Evolutionary conservation across 805 yeast species (phyloP), one percentile per base, ranked within the genome.

Genomic region (Pichia insulana): DNA sequence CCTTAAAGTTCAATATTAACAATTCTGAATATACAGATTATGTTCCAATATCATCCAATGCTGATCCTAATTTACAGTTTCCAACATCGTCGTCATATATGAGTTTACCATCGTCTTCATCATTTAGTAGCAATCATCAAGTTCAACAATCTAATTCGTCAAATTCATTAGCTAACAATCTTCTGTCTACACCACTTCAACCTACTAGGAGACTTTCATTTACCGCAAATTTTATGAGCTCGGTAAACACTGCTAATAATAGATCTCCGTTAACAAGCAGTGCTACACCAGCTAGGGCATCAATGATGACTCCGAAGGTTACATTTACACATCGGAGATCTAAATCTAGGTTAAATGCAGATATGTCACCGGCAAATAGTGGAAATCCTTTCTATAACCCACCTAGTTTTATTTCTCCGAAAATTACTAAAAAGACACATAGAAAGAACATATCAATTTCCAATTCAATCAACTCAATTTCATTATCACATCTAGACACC

Each of bases 301-400:
- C 34, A 12, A 30, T 36, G 3, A 32, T 43, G 15, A 37, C 37
- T 3, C 36, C 39, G 16, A 28, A 28, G 15, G 15, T 27, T 3
- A 3, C 12, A 13, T 30, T 20, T 36, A 15, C 39, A 13, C 55
- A 55, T 34, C 44, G 49, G 35, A 53, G 55, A 39, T 44, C 54
- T 16, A 56, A 50, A 36, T 49, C 55, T 6, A 50, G 43, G 32
- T 39, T 50, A 8, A 34, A 52, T 10, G 49, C 54, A 16, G 57
- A 59, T 34, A 62, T 57, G 48, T 65, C 70, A 1, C 70, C 71
- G 16, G 31, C 34, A 22, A 51, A 56, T 15, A 22, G 25, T 8
- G 67, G 68, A 7, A 72, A 71, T 49, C 76, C 77, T 9, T 72
- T 71, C 52, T 71, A 70, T 52, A 69, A 71, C 2, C 74, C 73